A percentile compares a stretch with the other conserved stretches of the same genome.
Evolutionary conservation across 1,284 basidiomycete genomes (phyloP).

Genomic region (Apiotrichum gracile): DNA sequence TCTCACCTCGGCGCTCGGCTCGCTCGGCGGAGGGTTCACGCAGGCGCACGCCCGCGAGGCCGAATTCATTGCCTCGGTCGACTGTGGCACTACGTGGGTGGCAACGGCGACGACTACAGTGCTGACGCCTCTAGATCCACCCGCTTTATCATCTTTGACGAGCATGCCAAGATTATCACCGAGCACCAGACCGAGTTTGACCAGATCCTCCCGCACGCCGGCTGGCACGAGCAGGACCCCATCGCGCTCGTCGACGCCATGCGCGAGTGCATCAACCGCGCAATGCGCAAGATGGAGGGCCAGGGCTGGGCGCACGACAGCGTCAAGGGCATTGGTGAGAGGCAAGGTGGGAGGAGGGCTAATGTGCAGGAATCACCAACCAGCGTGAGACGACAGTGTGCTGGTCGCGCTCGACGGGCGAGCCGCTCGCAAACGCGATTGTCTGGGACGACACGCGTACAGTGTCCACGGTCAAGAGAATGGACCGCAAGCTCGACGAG

Average conservation of each 20-base stretch:
- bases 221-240: constrained; percentile 96
- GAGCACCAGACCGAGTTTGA: constrained; percentile 85
- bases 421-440: constrained; percentile 80
- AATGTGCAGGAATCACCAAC: constrained; percentile 64
- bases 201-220: constrained; percentile 83
- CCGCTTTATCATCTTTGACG: constrained; percentile 89
- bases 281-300: constrained; percentile 66
- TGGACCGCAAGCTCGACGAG: constrained; percentile 64
- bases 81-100: constrained; percentile 86
- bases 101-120: background rate
- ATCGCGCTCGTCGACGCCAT: constrained; percentile 74
- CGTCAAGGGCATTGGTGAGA: constrained; percentile 83
- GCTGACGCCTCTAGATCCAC: constrained; percentile 61
- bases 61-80: constrained; percentile 80
- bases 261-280: constrained; percentile 69
- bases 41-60: constrained; percentile 31
- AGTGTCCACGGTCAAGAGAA: constrained; percentile 71
- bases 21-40: constrained; percentile 21
- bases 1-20: background rate
- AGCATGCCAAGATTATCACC: constrained; percentile 78
- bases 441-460: constrained; percentile 96
- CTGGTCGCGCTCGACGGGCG: constrained; percentile 86
- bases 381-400: constrained; percentile 94
- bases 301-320: constrained; percentile 67
- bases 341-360: background rate